Evolutionary conservation across 441 rosid genomes (phyloP).

Genomic region (Brassica hybrid): DNA sequence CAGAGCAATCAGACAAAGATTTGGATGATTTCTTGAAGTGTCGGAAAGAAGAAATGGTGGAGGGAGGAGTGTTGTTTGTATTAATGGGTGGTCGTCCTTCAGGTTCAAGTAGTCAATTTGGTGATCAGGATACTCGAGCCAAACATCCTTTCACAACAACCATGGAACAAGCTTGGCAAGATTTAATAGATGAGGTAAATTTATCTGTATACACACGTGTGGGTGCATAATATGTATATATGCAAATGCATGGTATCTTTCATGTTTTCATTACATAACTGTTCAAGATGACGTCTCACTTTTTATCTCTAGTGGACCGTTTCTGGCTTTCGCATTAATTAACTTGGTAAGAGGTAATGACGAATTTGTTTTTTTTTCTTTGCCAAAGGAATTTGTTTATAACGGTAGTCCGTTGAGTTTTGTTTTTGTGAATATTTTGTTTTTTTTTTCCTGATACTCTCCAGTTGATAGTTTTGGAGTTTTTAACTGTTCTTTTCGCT

Average conservation of each 20-base stretch:
- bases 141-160: conserved; percentile 63
- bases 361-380: background rate
- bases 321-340: conserved; percentile 11
- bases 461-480: background rate
- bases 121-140: conserved; percentile 50
- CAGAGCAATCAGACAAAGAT: conserved; percentile 58
- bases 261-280: conserved; percentile 28
- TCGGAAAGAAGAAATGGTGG: conserved; percentile 58
- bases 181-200: conserved; percentile 57
- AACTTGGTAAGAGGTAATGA: conserved; percentile 5
- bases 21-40: conserved; percentile 53
- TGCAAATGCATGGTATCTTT: conserved; percentile 12
- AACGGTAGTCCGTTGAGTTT: background rate
- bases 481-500: background rate
- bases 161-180: conserved; percentile 70
- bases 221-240: background rate
- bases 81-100: conserved; percentile 58
- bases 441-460: background rate
- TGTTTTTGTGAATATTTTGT: background rate
- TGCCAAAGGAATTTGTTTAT: background rate
- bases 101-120: conserved; percentile 50
- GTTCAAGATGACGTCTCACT: conserved; percentile 27
- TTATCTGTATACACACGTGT: background rate
- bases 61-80: conserved; percentile 59
- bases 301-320: conserved; percentile 19